Evolutionary conservation across 169 alveolate species (phyloP).

Genomic region (Fabrea salina): DNA sequence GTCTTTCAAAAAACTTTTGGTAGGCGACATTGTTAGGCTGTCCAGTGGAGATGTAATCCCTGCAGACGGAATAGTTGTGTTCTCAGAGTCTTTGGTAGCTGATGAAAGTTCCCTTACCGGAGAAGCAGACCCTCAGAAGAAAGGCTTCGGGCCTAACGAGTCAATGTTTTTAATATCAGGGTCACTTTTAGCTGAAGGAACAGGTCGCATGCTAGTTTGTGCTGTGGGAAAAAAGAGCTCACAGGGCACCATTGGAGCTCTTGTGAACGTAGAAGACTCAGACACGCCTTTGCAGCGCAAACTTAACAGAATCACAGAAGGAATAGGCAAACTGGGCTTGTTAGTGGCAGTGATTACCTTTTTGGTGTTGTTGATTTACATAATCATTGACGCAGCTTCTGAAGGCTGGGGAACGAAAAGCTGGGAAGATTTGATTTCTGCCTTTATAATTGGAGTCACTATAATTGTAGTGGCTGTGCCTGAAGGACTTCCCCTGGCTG

Average conservation of each 20-base stretch:
- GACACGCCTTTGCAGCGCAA: conserved; percentile 75
- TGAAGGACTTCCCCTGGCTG: conserved; percentile 99
- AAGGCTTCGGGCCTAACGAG: conserved; percentile 31
- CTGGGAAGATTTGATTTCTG: conserved; percentile 44
- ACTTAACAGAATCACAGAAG: conserved; percentile 72
- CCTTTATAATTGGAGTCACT: conserved; percentile 76
- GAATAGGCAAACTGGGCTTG: conserved; percentile 66
- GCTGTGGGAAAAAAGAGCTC: conserved; percentile 67
- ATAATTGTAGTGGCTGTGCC: conserved; percentile 97
- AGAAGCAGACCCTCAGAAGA: conserved; percentile 62
- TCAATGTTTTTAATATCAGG: conserved; percentile 64
- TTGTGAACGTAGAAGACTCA: conserved; percentile 3
- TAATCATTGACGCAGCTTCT: conserved; percentile 31
- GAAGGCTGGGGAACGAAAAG: conserved; percentile 48
- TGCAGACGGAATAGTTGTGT: conserved; percentile 71
- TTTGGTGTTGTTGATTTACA: conserved; percentile 45
- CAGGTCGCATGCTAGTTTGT: conserved; percentile 62
- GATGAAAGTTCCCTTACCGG: conserved; percentile 82
- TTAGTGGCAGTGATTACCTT: conserved; percentile 67
- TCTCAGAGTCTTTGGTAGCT: conserved; percentile 61
- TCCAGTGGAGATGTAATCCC: conserved; percentile 75
- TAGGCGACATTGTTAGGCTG: conserved; percentile 74
- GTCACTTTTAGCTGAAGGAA: conserved; percentile 73
- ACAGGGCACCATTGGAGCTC: conserved; percentile 15
- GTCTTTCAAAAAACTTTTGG: conserved; percentile 39